These are phyloP conservation scores for Aureobasidium lini DNA, from an alignment of 2,329 filamentous ascomycete genomes.

Conservation along the genomic window DNA sequence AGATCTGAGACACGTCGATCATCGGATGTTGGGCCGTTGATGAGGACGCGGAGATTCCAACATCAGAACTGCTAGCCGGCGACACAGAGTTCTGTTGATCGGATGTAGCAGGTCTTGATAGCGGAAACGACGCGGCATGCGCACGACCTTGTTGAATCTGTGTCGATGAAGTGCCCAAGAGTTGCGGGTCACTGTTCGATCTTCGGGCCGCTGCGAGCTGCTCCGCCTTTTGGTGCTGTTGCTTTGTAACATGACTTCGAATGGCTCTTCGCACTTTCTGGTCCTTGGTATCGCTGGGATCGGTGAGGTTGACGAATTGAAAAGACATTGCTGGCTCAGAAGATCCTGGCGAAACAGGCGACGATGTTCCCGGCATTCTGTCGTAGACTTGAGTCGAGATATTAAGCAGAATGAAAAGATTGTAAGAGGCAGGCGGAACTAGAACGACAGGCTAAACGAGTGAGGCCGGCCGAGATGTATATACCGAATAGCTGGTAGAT, in stretches of 20 bases:
- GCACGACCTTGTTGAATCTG: conserved; percentile 2
- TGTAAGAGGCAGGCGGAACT: neutral
- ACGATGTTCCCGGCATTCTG: neutral
- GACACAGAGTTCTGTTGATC: neutral
- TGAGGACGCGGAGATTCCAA: neutral
- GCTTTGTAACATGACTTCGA: conserved; percentile 28
- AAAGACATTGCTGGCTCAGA: conserved; percentile 3
- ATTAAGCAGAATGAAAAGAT: neutral
- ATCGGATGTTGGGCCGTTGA: conserved; percentile 18
- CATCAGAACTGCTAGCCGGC: neutral
- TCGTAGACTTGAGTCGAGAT: neutral
- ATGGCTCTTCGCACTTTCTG: conserved; percentile 26
- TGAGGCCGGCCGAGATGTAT: neutral
- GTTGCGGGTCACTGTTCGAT: conserved; percentile 13
- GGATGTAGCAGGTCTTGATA: neutral
- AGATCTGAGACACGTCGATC: conserved; percentile 22
- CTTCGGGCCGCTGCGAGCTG: conserved; percentile 20
- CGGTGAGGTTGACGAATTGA: conserved; percentile 8
- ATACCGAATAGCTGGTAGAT: neutral
- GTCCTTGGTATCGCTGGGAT: conserved; percentile 29
- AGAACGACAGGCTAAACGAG: neutral
- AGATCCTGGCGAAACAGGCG: neutral
- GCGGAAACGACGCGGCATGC: conserved; percentile 15
- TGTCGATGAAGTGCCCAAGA: neutral
- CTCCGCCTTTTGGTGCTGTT: conserved; percentile 24